Base-by-base conservation (phyloP, 768 basidiomycete species). In the Collybia sordida region DNA sequence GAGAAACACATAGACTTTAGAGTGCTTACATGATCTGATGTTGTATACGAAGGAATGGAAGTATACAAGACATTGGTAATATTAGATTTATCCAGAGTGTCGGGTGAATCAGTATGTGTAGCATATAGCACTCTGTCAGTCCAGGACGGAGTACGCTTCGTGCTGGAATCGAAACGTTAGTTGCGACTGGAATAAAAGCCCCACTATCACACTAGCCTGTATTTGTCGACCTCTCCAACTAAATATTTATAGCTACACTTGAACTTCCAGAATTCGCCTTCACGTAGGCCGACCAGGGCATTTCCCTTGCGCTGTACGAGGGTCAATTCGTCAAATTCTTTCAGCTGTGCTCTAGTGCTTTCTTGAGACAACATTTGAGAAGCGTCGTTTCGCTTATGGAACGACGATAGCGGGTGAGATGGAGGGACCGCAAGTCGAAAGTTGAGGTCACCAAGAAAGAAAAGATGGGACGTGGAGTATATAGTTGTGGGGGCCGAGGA, bases 371-470 rank as follows among this genome's bases (percentile, higher is more conserved):
- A 63, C 24, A 73, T 67, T 19, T 75, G 68, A 34, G 68, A 63
- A 48, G 82, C 70, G 24, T 74, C 65, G 9, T 67, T 42, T 3
- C 58, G 56, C 9, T 67, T 64, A 9, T 58, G 61, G 46, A 62
- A 56, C 19, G 61, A 59, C 22, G 65, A 66, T 19, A 83, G 70
- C 21, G 79, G 69, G 61, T 85, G 78, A 19, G 76, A 68, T 39
- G 75, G 54, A 0, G 90, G 85, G 14, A 87, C 58, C n/a, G 78
- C 72, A 14, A 98, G 66, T 14, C 94, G 84, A 67, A 94, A 97
- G 68, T 98, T 98, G 54, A 97, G 80, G 68, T 98, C 95, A 5
- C 96, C 96, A 27, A 97, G 78, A 64, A 97, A 78, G 76, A 98
- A 97, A 1, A 97, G 76, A 65, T 98, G 92, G 11, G 92, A 91